Evolutionary conservation across 179 eudicot species (phyloP), one percentile per base, ranked within the genome.

Genomic region (Heliamphora pulchella): DNA sequence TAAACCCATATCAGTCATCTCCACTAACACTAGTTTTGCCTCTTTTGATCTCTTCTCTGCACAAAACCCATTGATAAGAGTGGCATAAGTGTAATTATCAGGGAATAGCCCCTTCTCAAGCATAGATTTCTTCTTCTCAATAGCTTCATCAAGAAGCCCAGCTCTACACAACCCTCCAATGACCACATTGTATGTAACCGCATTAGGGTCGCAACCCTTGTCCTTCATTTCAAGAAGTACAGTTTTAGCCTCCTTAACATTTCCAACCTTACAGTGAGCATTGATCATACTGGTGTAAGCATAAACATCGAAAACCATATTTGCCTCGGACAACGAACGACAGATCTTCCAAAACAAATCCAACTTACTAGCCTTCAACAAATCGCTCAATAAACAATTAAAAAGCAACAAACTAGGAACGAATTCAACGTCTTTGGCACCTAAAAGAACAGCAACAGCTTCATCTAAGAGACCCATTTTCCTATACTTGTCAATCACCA

Each of bases 271-370:
- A 59, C 85, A 83, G 77, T 84, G 86, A 68, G 89, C 91, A 83
- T 87, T 86, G 83, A 90, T 90, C 54, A 90, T 87, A 1, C 83
- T 84, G 47, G 93, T 90, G 71, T 88, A 90, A 51, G 86, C 84
- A 76, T 83, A 78, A 22, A 79, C 79, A 90, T 82, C 86, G 78
- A 85, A 86, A 9, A 59, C 47, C 77, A 88, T 78, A 76, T 77
- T 82, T 67, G 84, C 89, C 78, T 79, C 73, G 39, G 15, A 13
- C 81, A 79, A 71, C 20, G 61, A 77, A 13, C 61, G 31, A 79
- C 81, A 79, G 6, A 79, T 62, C 77, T 79, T 79, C 81, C 81
- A 79, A 59, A 79, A 79, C 67, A 71, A 74, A 18, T 50, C 78
- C 58, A 86, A 79, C 54, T 80, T 77, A 78, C 84, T 75, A 62